Percentiles rank a stretch among this genome's conserved stretches.
Evolutionary conservation across 2,329 filamentous ascomycete species (phyloP).

Genomic region (Leptographium galeiforme): DNA sequence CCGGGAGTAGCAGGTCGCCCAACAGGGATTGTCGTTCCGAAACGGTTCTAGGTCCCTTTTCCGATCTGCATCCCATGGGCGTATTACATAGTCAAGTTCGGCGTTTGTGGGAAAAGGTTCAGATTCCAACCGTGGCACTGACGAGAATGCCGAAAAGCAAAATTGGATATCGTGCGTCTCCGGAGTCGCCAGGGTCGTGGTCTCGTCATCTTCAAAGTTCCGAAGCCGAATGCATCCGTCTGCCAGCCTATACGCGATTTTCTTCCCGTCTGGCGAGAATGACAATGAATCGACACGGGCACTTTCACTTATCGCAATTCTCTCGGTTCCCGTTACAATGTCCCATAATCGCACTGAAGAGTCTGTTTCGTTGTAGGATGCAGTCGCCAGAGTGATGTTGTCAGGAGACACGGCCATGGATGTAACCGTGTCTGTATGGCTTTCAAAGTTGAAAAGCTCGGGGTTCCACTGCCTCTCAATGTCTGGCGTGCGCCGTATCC

Average conservation of each 20-base stretch:
- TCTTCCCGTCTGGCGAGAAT: not conserved
- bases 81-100: too few species aligned
- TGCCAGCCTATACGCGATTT: not conserved
- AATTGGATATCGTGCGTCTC: not conserved
- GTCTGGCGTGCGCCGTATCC: not conserved
- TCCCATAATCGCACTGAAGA: not conserved
- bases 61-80: not conserved
- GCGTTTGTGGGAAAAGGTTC: too few species aligned
- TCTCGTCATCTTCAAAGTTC: not conserved
- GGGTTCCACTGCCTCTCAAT: not conserved
- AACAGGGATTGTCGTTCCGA: too few species aligned
- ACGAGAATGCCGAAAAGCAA: not conserved
- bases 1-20: not conserved
- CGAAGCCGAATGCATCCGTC: not conserved
- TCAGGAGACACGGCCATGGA: not conserved
- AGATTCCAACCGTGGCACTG: too few species aligned
- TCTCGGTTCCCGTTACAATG: not conserved
- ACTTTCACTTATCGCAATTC: not conserved
- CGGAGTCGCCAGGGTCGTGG: not conserved
- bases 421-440: not conserved
- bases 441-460: too few species aligned
- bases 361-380: not conserved
- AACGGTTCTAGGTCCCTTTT: not conserved
- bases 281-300: not conserved
- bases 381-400: not conserved